These are phyloP conservation scores for Rosa rugosa DNA, from an alignment of 306 rosid species.

Conservation along the genomic window DNA sequence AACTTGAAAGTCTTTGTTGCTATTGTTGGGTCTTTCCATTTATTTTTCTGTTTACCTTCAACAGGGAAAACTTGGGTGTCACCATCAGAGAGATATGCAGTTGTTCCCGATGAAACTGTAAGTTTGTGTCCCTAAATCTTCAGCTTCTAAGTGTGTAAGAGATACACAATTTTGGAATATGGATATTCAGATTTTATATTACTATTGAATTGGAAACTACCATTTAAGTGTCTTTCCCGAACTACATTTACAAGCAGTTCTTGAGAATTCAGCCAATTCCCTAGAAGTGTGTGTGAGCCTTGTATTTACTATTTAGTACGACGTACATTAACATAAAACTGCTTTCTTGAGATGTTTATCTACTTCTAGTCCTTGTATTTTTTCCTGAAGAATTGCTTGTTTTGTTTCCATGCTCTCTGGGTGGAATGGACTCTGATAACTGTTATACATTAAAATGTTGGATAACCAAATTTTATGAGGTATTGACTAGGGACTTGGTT, in stretches of 20 bases:
- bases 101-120: conserved; percentile 94
- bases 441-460: not conserved
- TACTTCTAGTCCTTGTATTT: not conserved
- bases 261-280: conserved; percentile 4
- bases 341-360: not conserved
- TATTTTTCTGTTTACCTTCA: not conserved
- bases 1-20: conserved; percentile 9
- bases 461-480: not conserved
- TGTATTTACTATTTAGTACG: too few relatives aligned
- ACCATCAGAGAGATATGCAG: conserved; percentile 80
- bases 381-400: not conserved
- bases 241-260: not conserved
- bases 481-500: not conserved
- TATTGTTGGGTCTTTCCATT: conserved; percentile 14
- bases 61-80: conserved; percentile 72
- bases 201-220: not conserved
- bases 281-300: not conserved
- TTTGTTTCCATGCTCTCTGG: not conserved
- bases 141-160: not conserved
- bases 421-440: not conserved
- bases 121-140: conserved; percentile 34
- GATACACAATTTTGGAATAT: not conserved
- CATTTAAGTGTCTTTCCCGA: not conserved
- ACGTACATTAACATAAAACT: not conserved
- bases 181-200: not conserved